Evolutionary conservation across 2,329 filamentous ascomycete genomes (phyloP).

Genomic region (Colletotrichum liaoningense): DNA sequence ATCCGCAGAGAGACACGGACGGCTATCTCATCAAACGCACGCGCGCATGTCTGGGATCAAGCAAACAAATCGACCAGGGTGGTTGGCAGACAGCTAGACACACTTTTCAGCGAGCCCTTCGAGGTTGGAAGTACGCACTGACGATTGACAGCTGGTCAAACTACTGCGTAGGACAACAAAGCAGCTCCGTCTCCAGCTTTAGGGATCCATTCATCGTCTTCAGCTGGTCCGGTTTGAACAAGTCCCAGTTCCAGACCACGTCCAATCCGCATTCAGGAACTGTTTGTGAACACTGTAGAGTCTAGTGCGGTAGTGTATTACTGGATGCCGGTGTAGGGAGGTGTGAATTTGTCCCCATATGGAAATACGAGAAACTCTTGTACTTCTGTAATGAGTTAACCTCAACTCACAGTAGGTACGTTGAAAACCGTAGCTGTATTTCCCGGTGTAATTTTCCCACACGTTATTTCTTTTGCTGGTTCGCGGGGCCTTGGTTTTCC

Average conservation of each 20-base stretch:
- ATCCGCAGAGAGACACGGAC: background rate
- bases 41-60: background rate
- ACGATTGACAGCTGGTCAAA: background rate
- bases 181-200: background rate
- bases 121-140: conserved; percentile 4
- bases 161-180: conserved; percentile 10
- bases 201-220: background rate
- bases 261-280: background rate
- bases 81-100: background rate
- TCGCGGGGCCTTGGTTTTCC: background rate
- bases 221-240: background rate
- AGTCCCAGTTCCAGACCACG: background rate
- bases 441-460: background rate
- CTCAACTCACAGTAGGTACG: background rate
- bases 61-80: background rate
- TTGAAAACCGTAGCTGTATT: background rate
- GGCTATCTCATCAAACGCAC: background rate
- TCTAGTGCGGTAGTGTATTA: background rate
- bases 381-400: background rate
- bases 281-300: background rate
- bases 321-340: background rate
- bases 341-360: background rate
- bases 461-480: background rate
- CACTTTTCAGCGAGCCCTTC: background rate
- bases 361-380: conserved; percentile 5